Conservation (phyloP, 441 rosid genomes). For the Mallotus repandus region DNA sequence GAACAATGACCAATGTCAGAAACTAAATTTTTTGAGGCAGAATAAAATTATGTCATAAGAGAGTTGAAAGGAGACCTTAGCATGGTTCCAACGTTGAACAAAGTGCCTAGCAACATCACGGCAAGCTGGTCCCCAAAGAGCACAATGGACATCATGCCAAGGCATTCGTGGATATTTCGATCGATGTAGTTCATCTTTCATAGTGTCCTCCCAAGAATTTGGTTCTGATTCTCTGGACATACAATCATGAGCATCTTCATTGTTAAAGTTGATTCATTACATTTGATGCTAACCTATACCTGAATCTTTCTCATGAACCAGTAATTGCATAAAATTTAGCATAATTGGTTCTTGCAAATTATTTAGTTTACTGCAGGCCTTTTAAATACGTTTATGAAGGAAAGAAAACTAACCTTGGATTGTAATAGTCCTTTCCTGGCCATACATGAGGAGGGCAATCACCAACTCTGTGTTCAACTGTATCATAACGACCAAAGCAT, state of each 20-base stretch:
- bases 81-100: constrained; percentile 99
- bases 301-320: neutral
- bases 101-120: constrained; percentile 95
- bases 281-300: neutral
- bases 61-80: constrained; percentile 57
- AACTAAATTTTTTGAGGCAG: constrained; percentile 1
- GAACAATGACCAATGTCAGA: constrained; percentile 17
- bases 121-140: constrained; percentile 99
- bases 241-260: neutral
- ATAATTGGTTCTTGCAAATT: neutral
- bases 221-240: constrained; percentile 92
- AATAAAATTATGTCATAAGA: neutral
- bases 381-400: neutral
- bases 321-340: neutral
- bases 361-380: too few relatives aligned
- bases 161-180: constrained; percentile 95
- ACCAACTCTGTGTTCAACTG: constrained; percentile 74
- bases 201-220: constrained; percentile 96
- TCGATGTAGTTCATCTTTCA: constrained; percentile 91
- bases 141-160: constrained; percentile 99
- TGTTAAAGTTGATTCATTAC: neutral
- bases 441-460: constrained; percentile 76
- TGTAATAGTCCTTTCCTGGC: constrained; percentile 99
- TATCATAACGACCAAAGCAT: constrained; percentile 98
- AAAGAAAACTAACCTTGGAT: constrained; percentile 65